Base-by-base conservation (phyloP, 176 grass and related monocot genomes). In the Cenchrus fungigraminus region DNA sequence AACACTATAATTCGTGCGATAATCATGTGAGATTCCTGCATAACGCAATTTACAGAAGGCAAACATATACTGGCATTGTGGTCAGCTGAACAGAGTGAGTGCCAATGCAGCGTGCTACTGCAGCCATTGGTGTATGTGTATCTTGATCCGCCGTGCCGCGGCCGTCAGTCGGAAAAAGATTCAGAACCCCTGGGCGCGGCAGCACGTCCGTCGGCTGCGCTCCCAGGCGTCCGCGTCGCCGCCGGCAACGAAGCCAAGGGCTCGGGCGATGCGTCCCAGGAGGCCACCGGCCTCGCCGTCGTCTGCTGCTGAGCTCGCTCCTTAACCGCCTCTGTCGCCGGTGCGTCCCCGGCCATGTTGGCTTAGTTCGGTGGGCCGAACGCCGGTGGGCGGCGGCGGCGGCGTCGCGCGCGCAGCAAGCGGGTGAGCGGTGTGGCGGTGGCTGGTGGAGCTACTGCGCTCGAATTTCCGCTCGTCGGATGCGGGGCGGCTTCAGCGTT, bases 141-240 rank as follows among this genome's bases (percentile, higher is more conserved):
- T 22, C 12, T 20, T n/a, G 43, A 49, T 73, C n/a, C 46, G 29
- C 70, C n/a, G 20, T 50, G 68, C 20, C 2, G 5, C 10, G 17
- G 9, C 4, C 44, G 10, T 49, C 44, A 11, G n/a, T 13, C 5
- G n/a, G 7, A 7, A 1, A 47, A 17, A 54, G 47, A 25, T 3
- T 74, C 72, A 74, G 72, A 74, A 19, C 28, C 72, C 25, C 25
- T 74, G 72, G 72, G 72, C 50, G 20, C 25, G 72, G 72, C 72
- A 74, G 50, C 50, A 74, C 50, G 50, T 74, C 72, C 71, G 71
- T 1, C 47, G 49, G 25, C 29, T 3, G 25, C 6, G 49, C 71
- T 74, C 71, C 6, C 47, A 2, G 49, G 6, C 49, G 5, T 53
- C 64, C 31, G 64, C 31, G 64, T 66, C 31, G 31, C 32, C 29